Conservation (phyloP, 1,284 basidiomycete species). For the Sporisorium graminicola region DNA sequence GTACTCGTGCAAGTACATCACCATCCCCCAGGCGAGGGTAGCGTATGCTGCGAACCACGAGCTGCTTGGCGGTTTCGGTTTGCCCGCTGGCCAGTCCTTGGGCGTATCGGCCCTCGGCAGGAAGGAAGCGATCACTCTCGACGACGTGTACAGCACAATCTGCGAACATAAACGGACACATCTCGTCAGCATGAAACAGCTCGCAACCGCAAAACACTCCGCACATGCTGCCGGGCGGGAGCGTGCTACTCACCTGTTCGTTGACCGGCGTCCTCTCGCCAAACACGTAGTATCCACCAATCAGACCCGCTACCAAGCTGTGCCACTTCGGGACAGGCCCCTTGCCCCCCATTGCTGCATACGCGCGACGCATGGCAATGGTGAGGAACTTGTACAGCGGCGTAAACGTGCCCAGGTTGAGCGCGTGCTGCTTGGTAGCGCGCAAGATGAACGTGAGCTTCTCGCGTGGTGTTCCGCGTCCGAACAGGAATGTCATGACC, state of each 20-base stretch:
- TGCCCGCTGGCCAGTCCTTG: constrained; percentile 57
- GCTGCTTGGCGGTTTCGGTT: constrained; percentile 72
- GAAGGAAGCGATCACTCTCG: constrained; percentile 63
- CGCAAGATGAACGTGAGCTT: constrained; percentile 80
- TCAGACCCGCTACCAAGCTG: constrained; percentile 90
- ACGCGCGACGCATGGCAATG: constrained; percentile 81
- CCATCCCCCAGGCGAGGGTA: constrained; percentile 91
- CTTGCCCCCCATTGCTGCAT: constrained; percentile 77
- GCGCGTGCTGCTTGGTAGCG: constrained; percentile 88
- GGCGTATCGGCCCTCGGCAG: constrained; percentile 64
- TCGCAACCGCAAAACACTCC: neutral
- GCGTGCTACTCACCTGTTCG: constrained; percentile 81
- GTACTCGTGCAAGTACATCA: constrained; percentile 95
- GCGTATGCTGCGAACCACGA: constrained; percentile 88
- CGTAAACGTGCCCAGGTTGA: constrained; percentile 93
- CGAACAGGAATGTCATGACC: constrained; percentile 95
- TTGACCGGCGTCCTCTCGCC: constrained; percentile 96
- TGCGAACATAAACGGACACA: too few species aligned
- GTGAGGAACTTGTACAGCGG: constrained; percentile 90
- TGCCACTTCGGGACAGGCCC: constrained; percentile 77
- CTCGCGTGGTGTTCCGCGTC: constrained; percentile 69
- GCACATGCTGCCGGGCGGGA: too few species aligned
- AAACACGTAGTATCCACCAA: constrained; percentile 93
- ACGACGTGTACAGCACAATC: constrained; percentile 86
- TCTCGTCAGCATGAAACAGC: constrained; percentile 2